Evolutionary conservation across 2,329 filamentous ascomycete genomes (phyloP).

Genomic region (Metarhizium robertsii): DNA sequence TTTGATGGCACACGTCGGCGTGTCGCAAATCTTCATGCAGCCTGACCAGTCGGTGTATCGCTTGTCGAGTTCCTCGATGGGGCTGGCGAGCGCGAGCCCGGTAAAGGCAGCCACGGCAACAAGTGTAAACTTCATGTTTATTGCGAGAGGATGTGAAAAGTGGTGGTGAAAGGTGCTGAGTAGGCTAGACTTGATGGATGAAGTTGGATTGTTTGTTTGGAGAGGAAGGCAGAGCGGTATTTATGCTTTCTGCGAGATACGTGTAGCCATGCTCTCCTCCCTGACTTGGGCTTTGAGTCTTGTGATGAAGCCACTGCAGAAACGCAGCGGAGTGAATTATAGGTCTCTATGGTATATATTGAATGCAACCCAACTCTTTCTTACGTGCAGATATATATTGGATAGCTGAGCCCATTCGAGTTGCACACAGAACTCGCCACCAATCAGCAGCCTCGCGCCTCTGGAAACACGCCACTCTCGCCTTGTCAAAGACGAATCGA

Average conservation of each 20-base stretch:
- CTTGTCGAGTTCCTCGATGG: conserved; percentile 5
- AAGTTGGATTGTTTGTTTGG: neutral
- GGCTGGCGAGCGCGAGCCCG: conserved; percentile 3
- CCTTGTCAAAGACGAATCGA: neutral
- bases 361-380: neutral
- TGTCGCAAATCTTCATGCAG: conserved; percentile 6
- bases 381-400: conserved; percentile 1
- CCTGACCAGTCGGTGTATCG: conserved; percentile 5
- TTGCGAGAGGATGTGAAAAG: neutral
- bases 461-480: neutral
- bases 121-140: conserved; percentile 5
- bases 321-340: neutral
- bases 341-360: neutral
- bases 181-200: neutral
- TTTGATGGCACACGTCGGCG: conserved; percentile 5
- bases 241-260: neutral
- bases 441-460: neutral
- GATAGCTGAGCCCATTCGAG: neutral
- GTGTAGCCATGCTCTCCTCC: neutral
- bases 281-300: neutral
- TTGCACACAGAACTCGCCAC: neutral
- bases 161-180: neutral
- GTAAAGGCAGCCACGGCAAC: conserved; percentile 4
- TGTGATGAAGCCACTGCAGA: neutral
- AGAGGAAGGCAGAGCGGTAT: neutral